Conservation (phyloP, 768 basidiomycete species). For the Collybia sordida region DNA sequence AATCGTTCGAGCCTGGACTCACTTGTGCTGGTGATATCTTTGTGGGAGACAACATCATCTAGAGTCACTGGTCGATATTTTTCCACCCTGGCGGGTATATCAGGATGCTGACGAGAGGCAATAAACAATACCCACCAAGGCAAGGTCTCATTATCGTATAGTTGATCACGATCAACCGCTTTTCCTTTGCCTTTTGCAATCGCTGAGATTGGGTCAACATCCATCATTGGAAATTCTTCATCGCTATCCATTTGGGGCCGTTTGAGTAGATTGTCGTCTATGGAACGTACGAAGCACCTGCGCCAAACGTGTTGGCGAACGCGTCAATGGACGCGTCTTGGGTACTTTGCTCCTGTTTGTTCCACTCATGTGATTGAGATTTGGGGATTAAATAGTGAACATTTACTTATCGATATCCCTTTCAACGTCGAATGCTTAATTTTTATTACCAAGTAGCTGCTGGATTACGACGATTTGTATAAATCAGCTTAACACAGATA, state of each 20-base stretch:
- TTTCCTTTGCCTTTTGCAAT: conserved; percentile 74
- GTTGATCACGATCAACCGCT: conserved; percentile 40
- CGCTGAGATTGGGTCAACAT: conserved; percentile 36
- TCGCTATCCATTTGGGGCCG: conserved; percentile 51
- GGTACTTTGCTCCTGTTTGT: too few species aligned
- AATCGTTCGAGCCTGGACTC: conserved; percentile 24
- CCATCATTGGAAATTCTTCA: conserved; percentile 52
- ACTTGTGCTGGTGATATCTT: conserved; percentile 96
- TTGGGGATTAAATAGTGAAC: too few species aligned
- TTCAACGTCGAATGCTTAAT: too few species aligned
- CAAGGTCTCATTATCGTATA: conserved; percentile 62
- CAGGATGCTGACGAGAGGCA: conserved; percentile 6
- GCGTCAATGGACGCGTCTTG: not conserved
- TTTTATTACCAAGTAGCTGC: too few species aligned
- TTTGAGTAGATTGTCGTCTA: conserved; percentile 2
- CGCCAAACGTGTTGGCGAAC: not conserved
- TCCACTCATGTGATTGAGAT: not conserved
- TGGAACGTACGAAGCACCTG: not conserved
- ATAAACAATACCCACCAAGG: conserved; percentile 63
- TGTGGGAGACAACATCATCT: conserved; percentile 95
- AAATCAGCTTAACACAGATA: too few species aligned
- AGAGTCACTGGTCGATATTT: conserved; percentile 93
- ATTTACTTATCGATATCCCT: too few species aligned
- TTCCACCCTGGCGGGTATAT: conserved; percentile 73
- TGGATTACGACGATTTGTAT: too few species aligned